phyloP scores from a whole-genome alignment of 441 rosid species.

The Jatropha podagrica region DNA sequence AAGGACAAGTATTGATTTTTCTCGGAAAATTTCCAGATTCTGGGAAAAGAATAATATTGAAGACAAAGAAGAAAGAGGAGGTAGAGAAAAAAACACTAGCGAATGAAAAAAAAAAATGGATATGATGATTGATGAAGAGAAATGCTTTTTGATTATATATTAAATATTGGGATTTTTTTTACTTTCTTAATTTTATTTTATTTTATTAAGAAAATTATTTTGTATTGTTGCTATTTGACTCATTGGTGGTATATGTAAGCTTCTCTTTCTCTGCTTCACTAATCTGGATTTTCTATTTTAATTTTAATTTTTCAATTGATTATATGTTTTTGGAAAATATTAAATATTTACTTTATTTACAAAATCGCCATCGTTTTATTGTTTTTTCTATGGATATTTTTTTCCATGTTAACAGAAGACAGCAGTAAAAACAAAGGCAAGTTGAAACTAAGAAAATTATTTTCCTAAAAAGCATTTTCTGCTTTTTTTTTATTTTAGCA shows the following conservation, averaged over 20 bases:
- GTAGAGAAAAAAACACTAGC: not conserved
- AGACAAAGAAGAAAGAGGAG: not conserved
- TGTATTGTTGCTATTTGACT: not conserved
- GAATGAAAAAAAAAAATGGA: not conserved
- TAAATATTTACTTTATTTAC: no score
- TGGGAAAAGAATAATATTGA: constrained; percentile 21
- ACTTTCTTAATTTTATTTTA: not conserved
- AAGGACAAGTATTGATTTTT: constrained; percentile 29
- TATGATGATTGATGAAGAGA: not conserved
- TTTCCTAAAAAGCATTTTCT: no score
- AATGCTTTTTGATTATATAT: not conserved
- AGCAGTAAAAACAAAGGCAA: no score
- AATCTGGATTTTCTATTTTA: not conserved
- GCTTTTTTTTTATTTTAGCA: no score
- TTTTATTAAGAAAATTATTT: not conserved
- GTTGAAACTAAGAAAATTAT: no score
- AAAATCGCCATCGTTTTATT: no score
- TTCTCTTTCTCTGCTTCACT: not conserved
- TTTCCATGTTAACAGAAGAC: no score
- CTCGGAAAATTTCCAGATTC: constrained; percentile 29
- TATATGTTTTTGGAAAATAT: no score
- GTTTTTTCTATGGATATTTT: no score
- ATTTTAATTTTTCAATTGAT: not conserved
- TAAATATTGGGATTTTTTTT: not conserved
- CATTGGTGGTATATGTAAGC: not conserved